phyloP scores from a whole-genome alignment of 2,329 filamentous ascomycete species.

The Endothia cerciana region DNA sequence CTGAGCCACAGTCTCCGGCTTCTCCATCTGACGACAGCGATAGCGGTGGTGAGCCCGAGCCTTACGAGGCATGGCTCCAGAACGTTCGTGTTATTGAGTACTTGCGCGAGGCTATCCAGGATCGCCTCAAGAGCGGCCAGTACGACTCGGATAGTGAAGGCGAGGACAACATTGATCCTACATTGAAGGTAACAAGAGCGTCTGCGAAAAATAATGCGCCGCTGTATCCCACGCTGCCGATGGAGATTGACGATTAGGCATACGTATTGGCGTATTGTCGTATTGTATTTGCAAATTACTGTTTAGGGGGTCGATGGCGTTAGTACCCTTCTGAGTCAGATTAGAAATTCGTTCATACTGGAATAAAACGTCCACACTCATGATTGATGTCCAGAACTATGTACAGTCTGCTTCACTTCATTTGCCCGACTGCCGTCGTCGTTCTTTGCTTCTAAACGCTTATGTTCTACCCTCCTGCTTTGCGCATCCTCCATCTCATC shows the following conservation, averaged over 20 bases:
- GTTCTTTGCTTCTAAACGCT: no score
- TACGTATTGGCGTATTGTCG: not conserved
- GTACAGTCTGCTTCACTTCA: not conserved
- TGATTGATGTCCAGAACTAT: not conserved
- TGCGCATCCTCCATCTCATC: no score
- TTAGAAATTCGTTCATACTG: not conserved
- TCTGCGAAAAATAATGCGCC: slow-evolving; percentile 41
- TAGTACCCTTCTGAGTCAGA: not conserved
- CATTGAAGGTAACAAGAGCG: slow-evolving; percentile 33
- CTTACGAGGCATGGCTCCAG: slow-evolving; percentile 67
- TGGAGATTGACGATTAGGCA: slow-evolving; percentile 23
- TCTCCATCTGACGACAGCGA: slow-evolving; percentile 63
- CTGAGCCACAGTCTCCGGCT: slow-evolving; percentile 48
- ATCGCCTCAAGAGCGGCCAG: slow-evolving; percentile 60
- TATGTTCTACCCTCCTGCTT: no score
- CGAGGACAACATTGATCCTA: slow-evolving; percentile 39
- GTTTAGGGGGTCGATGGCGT: not conserved
- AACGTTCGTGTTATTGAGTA: slow-evolving; percentile 68
- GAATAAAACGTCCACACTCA: not conserved
- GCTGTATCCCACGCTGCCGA: slow-evolving; percentile 41
- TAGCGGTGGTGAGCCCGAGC: slow-evolving; percentile 59
- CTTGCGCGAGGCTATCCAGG: slow-evolving; percentile 60
- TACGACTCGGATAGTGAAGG: slow-evolving; percentile 46
- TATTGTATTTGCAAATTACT: not conserved
- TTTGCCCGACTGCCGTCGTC: not conserved